A percentile compares a stretch with the other conserved stretches of the same genome.
Evolutionary conservation across 495 filamentous ascomycete genomes (phyloP).

Genomic region (Lepraria neglecta): DNA sequence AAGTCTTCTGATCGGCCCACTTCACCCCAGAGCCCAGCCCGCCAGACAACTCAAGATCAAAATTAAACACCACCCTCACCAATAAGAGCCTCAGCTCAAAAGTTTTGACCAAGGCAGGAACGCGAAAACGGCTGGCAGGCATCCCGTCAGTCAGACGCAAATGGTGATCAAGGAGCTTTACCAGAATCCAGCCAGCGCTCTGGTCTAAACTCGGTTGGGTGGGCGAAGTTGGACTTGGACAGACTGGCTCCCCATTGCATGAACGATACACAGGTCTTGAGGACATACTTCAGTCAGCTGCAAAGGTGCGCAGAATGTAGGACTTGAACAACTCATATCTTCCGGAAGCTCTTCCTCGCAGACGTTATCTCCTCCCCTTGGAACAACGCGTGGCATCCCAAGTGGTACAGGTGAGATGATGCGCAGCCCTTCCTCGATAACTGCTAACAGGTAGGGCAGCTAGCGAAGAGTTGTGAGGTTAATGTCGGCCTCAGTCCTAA

Average conservation of each 20-base stretch:
- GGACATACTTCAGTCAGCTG: too few relatives aligned
- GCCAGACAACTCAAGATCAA: too few relatives aligned
- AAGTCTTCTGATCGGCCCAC: neutral
- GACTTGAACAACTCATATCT: neutral
- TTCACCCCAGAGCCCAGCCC: neutral
- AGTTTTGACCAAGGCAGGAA: neutral
- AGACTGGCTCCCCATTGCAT: neutral
- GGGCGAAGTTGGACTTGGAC: neutral
- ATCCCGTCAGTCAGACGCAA: neutral
- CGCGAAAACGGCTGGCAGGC: neutral
- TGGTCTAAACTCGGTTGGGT: neutral
- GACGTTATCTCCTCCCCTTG: conserved; percentile 25
- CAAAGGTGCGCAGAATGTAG: too few relatives aligned
- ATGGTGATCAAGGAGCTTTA: neutral
- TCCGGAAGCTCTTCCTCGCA: neutral
- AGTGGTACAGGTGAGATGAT: conserved; percentile 49
- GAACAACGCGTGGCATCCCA: conserved; percentile 39
- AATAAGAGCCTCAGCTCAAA: neutral
- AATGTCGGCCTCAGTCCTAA: neutral
- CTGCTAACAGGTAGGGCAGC: conserved; percentile 46
- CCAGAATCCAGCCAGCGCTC: neutral
- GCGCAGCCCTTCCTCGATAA: conserved; percentile 50
- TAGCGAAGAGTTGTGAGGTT: neutral
- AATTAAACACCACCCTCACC: neutral
- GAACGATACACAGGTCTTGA: neutral